These are phyloP conservation scores for Tolypocladium nubicola DNA, from an alignment of 2,329 filamentous ascomycete species.

Conservation along the genomic window DNA sequence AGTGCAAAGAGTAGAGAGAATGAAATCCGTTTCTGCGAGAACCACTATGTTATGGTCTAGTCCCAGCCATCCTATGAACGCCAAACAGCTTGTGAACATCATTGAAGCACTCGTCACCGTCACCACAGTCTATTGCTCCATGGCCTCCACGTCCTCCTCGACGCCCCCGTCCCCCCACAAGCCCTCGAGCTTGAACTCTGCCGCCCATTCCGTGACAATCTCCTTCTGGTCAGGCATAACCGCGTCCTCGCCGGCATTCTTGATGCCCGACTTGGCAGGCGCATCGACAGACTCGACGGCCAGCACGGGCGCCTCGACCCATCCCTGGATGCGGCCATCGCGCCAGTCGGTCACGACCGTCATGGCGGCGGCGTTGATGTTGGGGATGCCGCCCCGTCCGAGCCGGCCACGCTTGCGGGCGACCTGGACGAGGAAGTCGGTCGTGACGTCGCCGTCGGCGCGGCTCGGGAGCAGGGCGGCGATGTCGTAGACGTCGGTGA, in stretches of 20 bases:
- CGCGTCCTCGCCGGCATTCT: conserved; percentile 30
- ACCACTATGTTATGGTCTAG: conserved; percentile 7
- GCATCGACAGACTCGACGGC: conserved; percentile 33
- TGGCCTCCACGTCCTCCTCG: conserved; percentile 29
- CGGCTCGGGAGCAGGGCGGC: conserved; percentile 61
- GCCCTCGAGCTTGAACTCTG: conserved; percentile 90
- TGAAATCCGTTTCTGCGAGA: not conserved
- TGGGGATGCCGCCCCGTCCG: conserved; percentile 82
- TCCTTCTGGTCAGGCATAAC: conserved; percentile 61
- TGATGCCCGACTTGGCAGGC: conserved; percentile 21
- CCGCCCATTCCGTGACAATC: conserved; percentile 86
- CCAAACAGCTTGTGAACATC: conserved; percentile 12
- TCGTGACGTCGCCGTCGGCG: conserved; percentile 65
- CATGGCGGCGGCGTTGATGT: conserved; percentile 78
- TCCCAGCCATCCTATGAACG: conserved; percentile 21
- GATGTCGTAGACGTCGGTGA: conserved; percentile 76
- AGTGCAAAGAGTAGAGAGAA: not conserved
- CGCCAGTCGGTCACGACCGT: conserved; percentile 95
- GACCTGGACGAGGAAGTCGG: conserved; percentile 89
- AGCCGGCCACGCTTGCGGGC: conserved; percentile 85
- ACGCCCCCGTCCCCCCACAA: conserved; percentile 62
- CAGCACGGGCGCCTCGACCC: conserved; percentile 67
- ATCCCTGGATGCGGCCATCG: conserved; percentile 88
- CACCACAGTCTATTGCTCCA: conserved; percentile 34
- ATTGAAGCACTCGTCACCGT: not conserved